These are phyloP conservation scores for Diaporthe sp. DNA, from an alignment of 2,329 filamentous ascomycete species.

Conservation along the genomic window DNA sequence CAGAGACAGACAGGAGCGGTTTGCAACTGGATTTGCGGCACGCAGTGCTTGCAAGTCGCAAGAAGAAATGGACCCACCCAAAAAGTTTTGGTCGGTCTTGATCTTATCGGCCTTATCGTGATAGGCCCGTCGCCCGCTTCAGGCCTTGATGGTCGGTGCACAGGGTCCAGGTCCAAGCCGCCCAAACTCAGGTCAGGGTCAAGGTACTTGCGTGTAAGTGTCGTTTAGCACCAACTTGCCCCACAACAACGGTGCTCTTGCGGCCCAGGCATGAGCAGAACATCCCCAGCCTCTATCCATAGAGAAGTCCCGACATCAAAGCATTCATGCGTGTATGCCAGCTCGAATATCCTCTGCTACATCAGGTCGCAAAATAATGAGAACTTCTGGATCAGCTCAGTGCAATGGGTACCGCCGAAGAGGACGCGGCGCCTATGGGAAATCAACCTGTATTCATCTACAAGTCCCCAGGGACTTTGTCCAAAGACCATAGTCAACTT, in stretches of 20 bases:
- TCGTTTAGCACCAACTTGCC: no score
- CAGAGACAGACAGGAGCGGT: background rate
- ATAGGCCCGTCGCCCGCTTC: background rate
- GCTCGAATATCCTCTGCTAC: background rate
- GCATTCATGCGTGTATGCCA: background rate
- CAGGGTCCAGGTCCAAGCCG: background rate
- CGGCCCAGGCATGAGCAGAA: background rate
- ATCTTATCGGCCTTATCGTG: slow-evolving; percentile 34
- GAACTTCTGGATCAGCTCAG: no score
- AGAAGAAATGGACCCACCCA: slow-evolving; percentile 33
- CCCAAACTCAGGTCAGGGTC: background rate
- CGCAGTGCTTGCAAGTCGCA: slow-evolving; percentile 32
- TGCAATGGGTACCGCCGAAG: background rate
- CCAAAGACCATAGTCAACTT: background rate
- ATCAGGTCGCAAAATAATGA: background rate
- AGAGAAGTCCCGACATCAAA: background rate
- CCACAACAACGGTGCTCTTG: background rate
- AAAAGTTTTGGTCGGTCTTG: slow-evolving; percentile 37
- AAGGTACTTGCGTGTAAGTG: background rate
- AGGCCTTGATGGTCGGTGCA: slow-evolving; percentile 1
- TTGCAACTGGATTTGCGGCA: slow-evolving; percentile 19
- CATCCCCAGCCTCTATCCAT: background rate
- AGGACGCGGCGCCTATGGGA: background rate
- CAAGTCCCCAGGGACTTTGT: background rate
- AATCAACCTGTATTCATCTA: background rate